Evolutionary conservation across 768 basidiomycete genomes (phyloP), one percentile per base, ranked within the genome.

Genomic region (Leccinum arenicola): DNA sequence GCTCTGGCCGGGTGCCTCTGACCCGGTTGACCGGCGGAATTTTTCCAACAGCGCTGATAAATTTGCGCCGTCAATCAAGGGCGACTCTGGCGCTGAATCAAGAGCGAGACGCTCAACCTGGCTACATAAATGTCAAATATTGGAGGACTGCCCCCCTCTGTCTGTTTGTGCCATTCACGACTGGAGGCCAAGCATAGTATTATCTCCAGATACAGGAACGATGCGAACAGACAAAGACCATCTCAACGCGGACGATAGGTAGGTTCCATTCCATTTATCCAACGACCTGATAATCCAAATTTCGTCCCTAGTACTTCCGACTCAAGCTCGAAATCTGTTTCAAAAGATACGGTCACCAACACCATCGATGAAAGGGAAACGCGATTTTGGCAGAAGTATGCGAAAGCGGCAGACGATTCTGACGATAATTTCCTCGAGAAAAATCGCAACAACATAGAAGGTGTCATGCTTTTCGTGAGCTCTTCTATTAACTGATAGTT

Each of bases 391-490:
- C 3, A 36, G 9, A 40, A 25, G 23, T 54, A 58, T 38, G 35
- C 52, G 19, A 31, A 31, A 35, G 57, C 54, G 29, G 33, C 52
- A 54, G 33, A 17, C 7, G 19, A 40, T n/a, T 54, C 40, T 31
- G 57, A 58, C 27, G 15, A 48, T 3, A 47, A 58, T 19, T 50
- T 58, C 36, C 52, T 58, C 19, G 17, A 23, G 47, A 54, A 48
- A 17, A 48, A 50, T 2, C 15, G 19, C 15, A 23, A 47, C 47
- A 38, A 49, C 47, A 21, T 58, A 36, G 57, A 54, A 21, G 47
- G 45, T 9, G 57, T 58, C 29, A 15, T 58, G 31, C 35, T 58
- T 19, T 58, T 58, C 36, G 57, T 50, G 45, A 38, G 40, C 15
- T 17, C 17, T 19, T 40, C 27, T 49, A 31, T 0, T 31, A 10